Evolutionary conservation across 768 basidiomycete species (phyloP), one percentile per base, ranked within the genome.

Genomic region (Trametes cingulata): DNA sequence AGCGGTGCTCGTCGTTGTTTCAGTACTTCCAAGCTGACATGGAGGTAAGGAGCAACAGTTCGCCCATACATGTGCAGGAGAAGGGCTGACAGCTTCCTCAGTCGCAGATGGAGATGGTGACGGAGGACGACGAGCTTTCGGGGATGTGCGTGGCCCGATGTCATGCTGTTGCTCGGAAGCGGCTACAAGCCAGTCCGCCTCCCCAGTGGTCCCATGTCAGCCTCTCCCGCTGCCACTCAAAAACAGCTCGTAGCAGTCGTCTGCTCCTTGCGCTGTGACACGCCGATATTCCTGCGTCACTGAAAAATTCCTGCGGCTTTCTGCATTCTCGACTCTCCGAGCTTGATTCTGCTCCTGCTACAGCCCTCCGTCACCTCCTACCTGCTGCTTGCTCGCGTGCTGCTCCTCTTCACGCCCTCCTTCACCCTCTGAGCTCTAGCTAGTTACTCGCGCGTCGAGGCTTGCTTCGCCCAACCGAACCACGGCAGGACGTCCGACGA

Each of bases 371-470:
- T 37, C 25, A 33, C 29, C 29, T 33, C 45, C 25, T n/a, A n/a
- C n/a, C 51, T 42, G 15, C 41, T 41, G 36, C 52, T 35, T 35
- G 15, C 24, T 29, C 52, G 50, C 22, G 40, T 19, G 25, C 29
- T 45, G 7, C n/a, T 24, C 43, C 22, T 36, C 43, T 55, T 55
- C 53, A 55, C 53, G 43, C 36, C 53, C 41, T 3, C 43, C 52
- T 41, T 53, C 52, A 53, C 51, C 51, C 15, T 36, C 53, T 33
- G 29, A 33, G n/a, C 40, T 19, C 6, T 3, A 14, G 25, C 51
- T 36, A n/a, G 52, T 40, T 33, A 33, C n/a, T 17, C 13, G 50
- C 17, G 41, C 52, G 43, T n/a, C 33, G 33, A 43, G 15, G 53
- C 1, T 33, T 22, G 33, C 14, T n/a, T 39, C 29, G 2, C 20